phyloP scores from a whole-genome alignment of 306 rosid species.

The Cucurbita maxima region DNA sequence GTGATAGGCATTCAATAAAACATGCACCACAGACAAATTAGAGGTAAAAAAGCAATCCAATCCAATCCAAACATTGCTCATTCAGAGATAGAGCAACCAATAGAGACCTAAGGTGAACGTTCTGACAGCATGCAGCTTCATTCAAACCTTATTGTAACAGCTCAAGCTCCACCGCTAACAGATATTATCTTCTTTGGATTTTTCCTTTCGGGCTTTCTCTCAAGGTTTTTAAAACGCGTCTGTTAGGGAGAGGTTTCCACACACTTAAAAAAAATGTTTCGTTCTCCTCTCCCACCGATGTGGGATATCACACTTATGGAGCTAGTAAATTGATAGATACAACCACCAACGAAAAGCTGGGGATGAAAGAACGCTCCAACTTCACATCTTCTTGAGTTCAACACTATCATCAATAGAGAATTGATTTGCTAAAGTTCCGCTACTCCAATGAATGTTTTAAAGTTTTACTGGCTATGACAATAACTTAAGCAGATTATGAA shows the following conservation, averaged over 20 bases:
- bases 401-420: neutral
- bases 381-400: neutral
- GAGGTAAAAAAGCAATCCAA: neutral
- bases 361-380: neutral
- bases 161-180: too few species aligned
- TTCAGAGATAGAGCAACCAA: neutral
- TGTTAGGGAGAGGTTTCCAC: too few species aligned
- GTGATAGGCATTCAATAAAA: neutral
- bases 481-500: neutral
- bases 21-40: neutral
- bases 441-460: neutral
- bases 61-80: neutral
- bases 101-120: neutral
- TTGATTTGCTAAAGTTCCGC: neutral
- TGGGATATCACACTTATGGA: neutral
- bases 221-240: too few species aligned
- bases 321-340: neutral
- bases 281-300: too few species aligned
- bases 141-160: neutral
- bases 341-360: neutral
- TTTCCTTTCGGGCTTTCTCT: too few species aligned
- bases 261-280: too few species aligned
- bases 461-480: neutral
- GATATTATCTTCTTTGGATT: too few species aligned
- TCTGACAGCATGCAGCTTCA: neutral